A percentile compares a stretch with the other conserved stretches of the same genome.
phyloP scores from a whole-genome alignment of 805 yeast species.

The Saccharomycopsis sp. region DNA sequence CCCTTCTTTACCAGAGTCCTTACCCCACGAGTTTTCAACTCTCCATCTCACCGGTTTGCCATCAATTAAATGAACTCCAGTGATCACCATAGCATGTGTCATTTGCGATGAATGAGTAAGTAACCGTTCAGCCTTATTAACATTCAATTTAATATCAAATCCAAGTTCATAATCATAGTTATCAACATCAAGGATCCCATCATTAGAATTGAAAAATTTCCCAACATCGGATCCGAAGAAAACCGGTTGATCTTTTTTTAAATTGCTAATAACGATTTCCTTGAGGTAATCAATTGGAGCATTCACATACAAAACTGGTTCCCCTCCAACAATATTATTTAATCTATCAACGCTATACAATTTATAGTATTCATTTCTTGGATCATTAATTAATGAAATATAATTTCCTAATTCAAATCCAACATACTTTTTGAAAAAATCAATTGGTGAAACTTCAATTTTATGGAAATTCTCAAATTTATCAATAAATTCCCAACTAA shows the following conservation, averaged over 20 bases:
- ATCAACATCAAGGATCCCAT: conserved; percentile 68
- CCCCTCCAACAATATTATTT: conserved; percentile 68
- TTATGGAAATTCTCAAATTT: conserved; percentile 52
- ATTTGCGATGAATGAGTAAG: conserved; percentile 63
- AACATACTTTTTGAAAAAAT: conserved; percentile 52
- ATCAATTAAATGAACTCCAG: conserved; percentile 68
- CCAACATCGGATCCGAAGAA: conserved; percentile 92
- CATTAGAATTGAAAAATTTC: conserved; percentile 51
- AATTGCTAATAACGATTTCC: conserved; percentile 55
- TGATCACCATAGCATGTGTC: conserved; percentile 89
- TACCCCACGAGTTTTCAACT: conserved; percentile 77
- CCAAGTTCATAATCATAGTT: conserved; percentile 57
- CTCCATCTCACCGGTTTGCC: conserved; percentile 62
- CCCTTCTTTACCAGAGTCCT: conserved; percentile 59
- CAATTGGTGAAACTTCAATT: conserved; percentile 52
- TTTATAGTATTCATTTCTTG: conserved; percentile 62
- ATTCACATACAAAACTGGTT: conserved; percentile 65
- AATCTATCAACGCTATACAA: conserved; percentile 66
- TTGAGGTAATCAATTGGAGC: conserved; percentile 53
- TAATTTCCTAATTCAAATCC: conserved; percentile 40
- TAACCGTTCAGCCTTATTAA: conserved; percentile 62
- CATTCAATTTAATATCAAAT: conserved; percentile 46
- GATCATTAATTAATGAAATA: conserved; percentile 74
- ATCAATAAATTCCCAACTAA: conserved; percentile 70
- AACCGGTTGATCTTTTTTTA: conserved; percentile 68